Percentiles rank a stretch among this genome's conserved stretches.
Evolutionary conservation across 2,329 filamentous ascomycete genomes (phyloP).

Genomic region (Arthroderma uncinatum): DNA sequence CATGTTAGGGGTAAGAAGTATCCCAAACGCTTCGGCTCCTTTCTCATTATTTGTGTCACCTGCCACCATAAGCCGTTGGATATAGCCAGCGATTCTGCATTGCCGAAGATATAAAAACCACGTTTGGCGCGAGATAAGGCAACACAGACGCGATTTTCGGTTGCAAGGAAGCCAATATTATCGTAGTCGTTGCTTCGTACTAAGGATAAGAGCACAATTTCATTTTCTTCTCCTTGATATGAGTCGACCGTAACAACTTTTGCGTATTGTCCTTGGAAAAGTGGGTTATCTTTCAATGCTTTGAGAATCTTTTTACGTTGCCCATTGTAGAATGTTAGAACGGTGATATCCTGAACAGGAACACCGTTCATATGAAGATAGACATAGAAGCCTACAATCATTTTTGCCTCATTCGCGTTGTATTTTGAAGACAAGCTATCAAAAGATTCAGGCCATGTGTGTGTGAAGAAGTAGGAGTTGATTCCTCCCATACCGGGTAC

Average conservation of each 20-base stretch:
- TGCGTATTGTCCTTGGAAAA: constrained; percentile 36
- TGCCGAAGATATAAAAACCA: constrained; percentile 78
- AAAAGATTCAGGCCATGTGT: constrained; percentile 52
- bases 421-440: constrained; percentile 55
- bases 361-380: constrained; percentile 63
- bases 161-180: constrained; percentile 62
- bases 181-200: constrained; percentile 55
- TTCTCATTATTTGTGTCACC: constrained; percentile 36
- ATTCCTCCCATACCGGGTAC: constrained; percentile 53
- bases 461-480: constrained; percentile 52
- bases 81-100: constrained; percentile 45
- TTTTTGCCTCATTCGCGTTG: constrained; percentile 62
- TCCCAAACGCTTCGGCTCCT: constrained; percentile 31
- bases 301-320: constrained; percentile 57
- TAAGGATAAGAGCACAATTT: constrained; percentile 67
- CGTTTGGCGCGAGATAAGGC: constrained; percentile 59
- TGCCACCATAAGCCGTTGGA: constrained; percentile 42
- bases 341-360: constrained; percentile 52
- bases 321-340: constrained; percentile 81
- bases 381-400: constrained; percentile 61
- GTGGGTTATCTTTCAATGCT: constrained; percentile 31
- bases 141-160: constrained; percentile 52
- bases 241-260: constrained; percentile 75
- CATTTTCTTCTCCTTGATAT: constrained; percentile 86
- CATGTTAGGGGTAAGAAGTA: constrained; percentile 54